Conservation (phyloP, 345 rosid genomes). For the Salix caprea region DNA sequence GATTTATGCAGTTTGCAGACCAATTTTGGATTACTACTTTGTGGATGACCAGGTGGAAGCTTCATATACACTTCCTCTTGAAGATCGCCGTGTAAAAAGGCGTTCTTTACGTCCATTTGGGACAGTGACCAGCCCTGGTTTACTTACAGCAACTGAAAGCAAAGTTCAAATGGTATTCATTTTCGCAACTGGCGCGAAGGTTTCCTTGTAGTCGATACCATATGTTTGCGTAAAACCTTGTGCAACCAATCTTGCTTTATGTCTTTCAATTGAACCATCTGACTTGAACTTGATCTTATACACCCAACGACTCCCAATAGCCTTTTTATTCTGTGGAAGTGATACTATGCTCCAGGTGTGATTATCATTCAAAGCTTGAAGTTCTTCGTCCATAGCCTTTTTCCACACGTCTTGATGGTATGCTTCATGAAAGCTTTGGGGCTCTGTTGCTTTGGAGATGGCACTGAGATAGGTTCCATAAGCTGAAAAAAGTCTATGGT, state of each 20-base stretch:
- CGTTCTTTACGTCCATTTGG: too few relatives aligned
- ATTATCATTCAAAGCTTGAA: neutral
- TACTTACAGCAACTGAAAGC: too few relatives aligned
- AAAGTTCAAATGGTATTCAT: too few relatives aligned
- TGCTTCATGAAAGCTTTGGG: neutral
- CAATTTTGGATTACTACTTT: neutral
- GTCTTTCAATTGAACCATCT: neutral
- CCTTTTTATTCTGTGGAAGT: neutral
- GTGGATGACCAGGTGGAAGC: neutral
- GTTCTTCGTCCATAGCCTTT: neutral
- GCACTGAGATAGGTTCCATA: neutral
- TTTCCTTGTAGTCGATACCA: neutral
- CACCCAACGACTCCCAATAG: neutral
- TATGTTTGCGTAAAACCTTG: neutral
- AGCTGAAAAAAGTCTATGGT: neutral
- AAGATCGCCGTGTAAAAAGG: neutral
- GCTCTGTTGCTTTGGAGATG: neutral
- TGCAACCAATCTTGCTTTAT: neutral
- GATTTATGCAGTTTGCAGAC: neutral
- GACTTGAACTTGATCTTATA: neutral
- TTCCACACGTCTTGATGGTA: neutral
- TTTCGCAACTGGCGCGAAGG: neutral
- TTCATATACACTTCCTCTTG: neutral
- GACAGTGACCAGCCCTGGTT: too few relatives aligned
- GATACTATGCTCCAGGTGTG: neutral